Conservation (phyloP, 768 basidiomycete genomes). For the Mycena kentingensis region DNA sequence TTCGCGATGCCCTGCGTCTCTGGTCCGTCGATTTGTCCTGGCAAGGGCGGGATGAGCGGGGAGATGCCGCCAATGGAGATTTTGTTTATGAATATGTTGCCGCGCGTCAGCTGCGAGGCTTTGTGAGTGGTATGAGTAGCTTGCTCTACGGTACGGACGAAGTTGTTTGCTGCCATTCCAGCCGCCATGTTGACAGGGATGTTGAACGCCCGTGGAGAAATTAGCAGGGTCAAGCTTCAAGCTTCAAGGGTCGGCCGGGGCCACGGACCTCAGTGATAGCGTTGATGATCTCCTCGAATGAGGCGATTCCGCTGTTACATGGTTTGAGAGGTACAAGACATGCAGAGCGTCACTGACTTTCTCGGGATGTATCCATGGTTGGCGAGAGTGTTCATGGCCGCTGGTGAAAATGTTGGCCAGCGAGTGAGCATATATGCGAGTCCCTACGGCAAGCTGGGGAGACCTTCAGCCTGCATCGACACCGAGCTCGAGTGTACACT, state of each 20-base stretch:
- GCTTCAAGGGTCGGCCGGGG: background rate
- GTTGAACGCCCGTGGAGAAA: constrained; percentile 13
- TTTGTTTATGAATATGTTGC: constrained; percentile 19
- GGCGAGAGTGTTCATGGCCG: constrained; percentile 25
- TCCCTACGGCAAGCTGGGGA: constrained; percentile 18
- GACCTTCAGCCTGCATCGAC: background rate
- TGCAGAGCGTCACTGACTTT: constrained; percentile 3
- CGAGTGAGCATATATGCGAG: background rate
- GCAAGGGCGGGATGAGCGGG: constrained; percentile 11
- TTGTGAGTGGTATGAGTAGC: background rate
- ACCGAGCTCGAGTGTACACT: background rate
- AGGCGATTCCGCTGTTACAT: constrained; percentile 20
- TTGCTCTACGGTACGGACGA: background rate
- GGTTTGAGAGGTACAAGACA: background rate
- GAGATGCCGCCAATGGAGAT: constrained; percentile 20
- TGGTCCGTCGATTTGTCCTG: constrained; percentile 18
- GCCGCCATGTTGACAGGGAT: constrained; percentile 9
- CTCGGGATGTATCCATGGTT: constrained; percentile 19
- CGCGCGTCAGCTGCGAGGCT: constrained; percentile 12
- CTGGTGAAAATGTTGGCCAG: constrained; percentile 2
- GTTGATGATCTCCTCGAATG: constrained; percentile 19
- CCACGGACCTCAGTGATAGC: constrained; percentile 21
- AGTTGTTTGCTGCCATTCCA: constrained; percentile 17
- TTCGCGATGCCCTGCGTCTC: constrained; percentile 20
- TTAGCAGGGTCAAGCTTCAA: background rate